A percentile compares a stretch with the other conserved stretches of the same genome.
Conservation (phyloP, 805 yeast species). For the Saturnispora hagleri region DNA sequence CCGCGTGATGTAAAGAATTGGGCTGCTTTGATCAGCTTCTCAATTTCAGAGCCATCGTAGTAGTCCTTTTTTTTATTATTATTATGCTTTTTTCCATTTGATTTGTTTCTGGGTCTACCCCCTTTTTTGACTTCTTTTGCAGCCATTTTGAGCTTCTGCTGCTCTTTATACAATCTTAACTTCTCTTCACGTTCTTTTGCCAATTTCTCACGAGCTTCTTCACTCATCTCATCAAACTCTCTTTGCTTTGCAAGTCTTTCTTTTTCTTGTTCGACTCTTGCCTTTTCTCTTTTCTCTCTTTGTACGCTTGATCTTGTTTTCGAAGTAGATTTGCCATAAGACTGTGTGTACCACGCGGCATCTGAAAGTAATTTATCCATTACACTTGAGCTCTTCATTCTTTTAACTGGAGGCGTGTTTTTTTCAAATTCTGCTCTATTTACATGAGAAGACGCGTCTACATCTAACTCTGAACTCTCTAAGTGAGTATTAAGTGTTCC, state of each 20-base stretch:
- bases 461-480: not conserved
- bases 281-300: not conserved
- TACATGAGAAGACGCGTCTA: not conserved
- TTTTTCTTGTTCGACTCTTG: not conserved
- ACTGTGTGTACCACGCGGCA: constrained; percentile 1
- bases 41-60: constrained; percentile 7
- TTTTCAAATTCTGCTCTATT: not conserved
- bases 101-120: not conserved
- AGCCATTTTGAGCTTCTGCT: constrained; percentile 3
- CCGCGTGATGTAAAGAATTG: constrained; percentile 20
- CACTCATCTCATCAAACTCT: constrained; percentile 12
- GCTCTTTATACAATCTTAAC: not conserved
- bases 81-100: not conserved
- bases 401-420: not conserved
- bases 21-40: constrained; percentile 20
- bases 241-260: not conserved
- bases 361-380: not conserved
- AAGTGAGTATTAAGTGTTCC: not conserved
- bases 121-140: not conserved
- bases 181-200: constrained; percentile 7
- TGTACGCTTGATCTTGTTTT: not conserved
- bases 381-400: not conserved
- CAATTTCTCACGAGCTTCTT: constrained; percentile 8
- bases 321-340: not conserved
- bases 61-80: constrained; percentile 4